Evolutionary conservation across 208 protist species (phyloP).

Genomic region (Willaertia magna): DNA sequence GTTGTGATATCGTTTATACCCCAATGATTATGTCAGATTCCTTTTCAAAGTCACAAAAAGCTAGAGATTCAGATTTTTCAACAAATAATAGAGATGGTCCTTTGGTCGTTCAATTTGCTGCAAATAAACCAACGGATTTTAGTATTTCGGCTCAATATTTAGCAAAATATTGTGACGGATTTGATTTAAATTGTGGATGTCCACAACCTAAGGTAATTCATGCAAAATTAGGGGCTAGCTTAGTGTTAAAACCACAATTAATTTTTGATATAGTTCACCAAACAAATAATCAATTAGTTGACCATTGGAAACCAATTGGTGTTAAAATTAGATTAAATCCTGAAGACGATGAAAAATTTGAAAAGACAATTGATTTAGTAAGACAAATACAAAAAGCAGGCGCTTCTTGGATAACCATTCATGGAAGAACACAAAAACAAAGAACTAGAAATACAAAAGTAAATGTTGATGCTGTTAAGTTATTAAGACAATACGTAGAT

Average conservation of each 20-base stretch:
- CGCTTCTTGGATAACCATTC: conserved; percentile 59
- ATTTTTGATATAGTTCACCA: conserved; percentile 53
- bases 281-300: neutral
- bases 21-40: neutral
- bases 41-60: conserved; percentile 12
- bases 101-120: conserved; percentile 65
- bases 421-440: conserved; percentile 51
- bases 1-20: neutral
- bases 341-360: conserved; percentile 15
- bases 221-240: conserved; percentile 49
- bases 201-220: conserved; percentile 71
- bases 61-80: conserved; percentile 61
- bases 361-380: conserved; percentile 58
- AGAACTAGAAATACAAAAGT: conserved; percentile 39
- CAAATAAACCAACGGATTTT: conserved; percentile 43
- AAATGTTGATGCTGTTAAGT: conserved; percentile 42
- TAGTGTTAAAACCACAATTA: conserved; percentile 53
- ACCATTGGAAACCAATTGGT: conserved; percentile 11
- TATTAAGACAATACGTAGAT: conserved; percentile 43
- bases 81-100: conserved; percentile 46
- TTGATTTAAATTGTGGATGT: conserved; percentile 80
- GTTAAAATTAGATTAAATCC: conserved; percentile 66
- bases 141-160: conserved; percentile 42
- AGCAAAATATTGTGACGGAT: conserved; percentile 52
- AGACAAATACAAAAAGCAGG: conserved; percentile 57